A percentile compares a stretch with the other conserved stretches of the same genome.
phyloP scores from a whole-genome alignment of 352 stramenopile species.

The Globisporangium apiculatum region DNA sequence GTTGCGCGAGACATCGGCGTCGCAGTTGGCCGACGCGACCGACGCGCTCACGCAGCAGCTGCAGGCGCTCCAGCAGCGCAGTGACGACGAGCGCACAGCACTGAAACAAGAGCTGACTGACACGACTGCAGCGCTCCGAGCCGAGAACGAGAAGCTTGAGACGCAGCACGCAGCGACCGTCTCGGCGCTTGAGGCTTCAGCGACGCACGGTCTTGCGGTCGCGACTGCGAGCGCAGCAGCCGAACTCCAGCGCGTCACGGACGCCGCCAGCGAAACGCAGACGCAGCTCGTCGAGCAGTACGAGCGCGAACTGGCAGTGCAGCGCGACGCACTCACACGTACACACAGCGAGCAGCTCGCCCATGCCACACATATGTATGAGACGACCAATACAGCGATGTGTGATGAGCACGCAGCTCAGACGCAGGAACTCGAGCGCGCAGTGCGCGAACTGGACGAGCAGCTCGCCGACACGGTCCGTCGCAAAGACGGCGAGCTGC shows the following conservation, averaged over 20 bases:
- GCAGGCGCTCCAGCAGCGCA: slow-evolving; percentile 17
- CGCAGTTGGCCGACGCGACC: slow-evolving; percentile 18
- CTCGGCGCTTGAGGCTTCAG: slow-evolving; percentile 12
- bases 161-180: slow-evolving; percentile 23
- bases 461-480: slow-evolving; percentile 17
- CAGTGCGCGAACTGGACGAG: slow-evolving; percentile 35
- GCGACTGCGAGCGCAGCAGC: slow-evolving; percentile 12
- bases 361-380: slow-evolving; percentile 16
- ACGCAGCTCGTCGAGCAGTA: slow-evolving; percentile 9
- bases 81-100: slow-evolving; percentile 15
- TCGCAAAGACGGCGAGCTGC: slow-evolving; percentile 18
- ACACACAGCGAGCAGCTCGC: slow-evolving; percentile 31
- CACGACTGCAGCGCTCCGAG: slow-evolving; percentile 18
- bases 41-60: slow-evolving; percentile 21
- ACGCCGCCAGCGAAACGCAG: slow-evolving; percentile 13
- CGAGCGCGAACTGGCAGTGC: slow-evolving; percentile 6
- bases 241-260: slow-evolving; percentile 15
- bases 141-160: slow-evolving; percentile 19
- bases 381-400: slow-evolving; percentile 26
- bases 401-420: slow-evolving; percentile 34
- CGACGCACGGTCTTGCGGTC: slow-evolving; percentile 1
- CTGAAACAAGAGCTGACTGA: slow-evolving; percentile 13
- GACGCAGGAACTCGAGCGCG: slow-evolving; percentile 35
- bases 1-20: slow-evolving; percentile 17
- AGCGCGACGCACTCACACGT: slow-evolving; percentile 18